phyloP scores from a whole-genome alignment of 345 rosid species.

The Populus tremula region DNA sequence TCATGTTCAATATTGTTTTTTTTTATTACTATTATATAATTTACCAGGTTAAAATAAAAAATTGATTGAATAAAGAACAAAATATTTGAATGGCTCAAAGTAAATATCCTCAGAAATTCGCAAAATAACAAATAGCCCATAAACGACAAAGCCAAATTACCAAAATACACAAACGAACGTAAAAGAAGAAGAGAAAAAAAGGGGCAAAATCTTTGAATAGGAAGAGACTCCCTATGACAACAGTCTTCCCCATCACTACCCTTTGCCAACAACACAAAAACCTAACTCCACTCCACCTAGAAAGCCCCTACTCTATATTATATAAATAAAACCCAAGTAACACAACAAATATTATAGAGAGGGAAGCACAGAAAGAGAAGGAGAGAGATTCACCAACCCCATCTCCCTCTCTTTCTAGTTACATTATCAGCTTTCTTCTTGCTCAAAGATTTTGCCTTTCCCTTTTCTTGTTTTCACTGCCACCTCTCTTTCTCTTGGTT shows the following conservation, averaged over 20 bases:
- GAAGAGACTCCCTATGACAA: neutral
- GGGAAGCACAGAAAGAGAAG: neutral
- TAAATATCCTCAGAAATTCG: neutral
- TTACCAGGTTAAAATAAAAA: neutral
- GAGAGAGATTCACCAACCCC: conserved; percentile 28
- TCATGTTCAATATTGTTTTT: too few species aligned
- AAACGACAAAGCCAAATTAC: neutral
- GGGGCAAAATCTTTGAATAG: neutral
- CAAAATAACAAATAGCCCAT: neutral
- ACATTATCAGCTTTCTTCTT: neutral
- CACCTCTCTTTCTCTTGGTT: conserved; percentile 8
- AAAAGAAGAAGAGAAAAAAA: too few species aligned
- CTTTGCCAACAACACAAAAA: neutral
- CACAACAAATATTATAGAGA: neutral
- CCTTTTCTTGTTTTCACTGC: conserved; percentile 16
- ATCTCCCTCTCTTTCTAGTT: neutral
- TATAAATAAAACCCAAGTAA: neutral
- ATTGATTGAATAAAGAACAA: too few species aligned
- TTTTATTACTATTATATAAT: too few species aligned
- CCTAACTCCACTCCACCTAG: neutral
- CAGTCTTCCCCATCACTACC: neutral
- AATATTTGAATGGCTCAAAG: neutral
- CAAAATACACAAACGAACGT: too few species aligned
- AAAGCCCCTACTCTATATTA: neutral
- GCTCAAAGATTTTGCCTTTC: neutral